Percentiles rank a stretch among this genome's conserved stretches.
Conservation (phyloP, 768 basidiomycete genomes). For the Kwoniella dejecticola region DNA sequence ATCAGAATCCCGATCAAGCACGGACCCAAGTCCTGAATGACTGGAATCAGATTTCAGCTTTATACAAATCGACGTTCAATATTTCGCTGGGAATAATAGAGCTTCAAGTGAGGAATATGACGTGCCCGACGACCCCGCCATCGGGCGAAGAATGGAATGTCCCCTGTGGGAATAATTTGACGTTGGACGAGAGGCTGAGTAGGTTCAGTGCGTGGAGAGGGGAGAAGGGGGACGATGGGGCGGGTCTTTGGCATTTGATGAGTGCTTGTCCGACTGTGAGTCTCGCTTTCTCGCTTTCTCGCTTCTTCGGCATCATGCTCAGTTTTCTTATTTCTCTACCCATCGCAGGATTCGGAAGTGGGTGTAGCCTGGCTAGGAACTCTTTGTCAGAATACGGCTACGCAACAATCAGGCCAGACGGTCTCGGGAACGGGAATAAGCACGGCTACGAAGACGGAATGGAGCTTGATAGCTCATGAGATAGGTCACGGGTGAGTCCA, state of each 20-base stretch:
- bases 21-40: constrained; percentile 72
- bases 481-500: constrained; percentile 47
- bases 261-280: constrained; percentile 58
- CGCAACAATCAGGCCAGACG: constrained; percentile 56
- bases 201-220: constrained; percentile 83
- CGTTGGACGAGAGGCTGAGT: constrained; percentile 71
- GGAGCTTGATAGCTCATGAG: constrained; percentile 53
- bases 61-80: constrained; percentile 71
- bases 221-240: constrained; percentile 67
- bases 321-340: not conserved
- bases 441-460: constrained; percentile 70
- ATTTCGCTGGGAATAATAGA: constrained; percentile 80
- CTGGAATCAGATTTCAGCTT: constrained; percentile 64
- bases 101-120: constrained; percentile 68
- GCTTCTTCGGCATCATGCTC: not conserved
- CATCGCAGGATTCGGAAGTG: constrained; percentile 45
- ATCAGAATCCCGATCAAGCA: constrained; percentile 68
- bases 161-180: constrained; percentile 62
- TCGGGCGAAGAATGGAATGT: constrained; percentile 72
- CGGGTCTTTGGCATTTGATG: constrained; percentile 87
- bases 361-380: constrained; percentile 89
- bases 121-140: constrained; percentile 67
- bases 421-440: constrained; percentile 83
- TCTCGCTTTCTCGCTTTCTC: not conserved
- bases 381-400: constrained; percentile 62